These are phyloP conservation scores for Lodderomyces pseudojiufengensis DNA, from an alignment of 1,139 yeast species.

Conservation along the genomic window DNA sequence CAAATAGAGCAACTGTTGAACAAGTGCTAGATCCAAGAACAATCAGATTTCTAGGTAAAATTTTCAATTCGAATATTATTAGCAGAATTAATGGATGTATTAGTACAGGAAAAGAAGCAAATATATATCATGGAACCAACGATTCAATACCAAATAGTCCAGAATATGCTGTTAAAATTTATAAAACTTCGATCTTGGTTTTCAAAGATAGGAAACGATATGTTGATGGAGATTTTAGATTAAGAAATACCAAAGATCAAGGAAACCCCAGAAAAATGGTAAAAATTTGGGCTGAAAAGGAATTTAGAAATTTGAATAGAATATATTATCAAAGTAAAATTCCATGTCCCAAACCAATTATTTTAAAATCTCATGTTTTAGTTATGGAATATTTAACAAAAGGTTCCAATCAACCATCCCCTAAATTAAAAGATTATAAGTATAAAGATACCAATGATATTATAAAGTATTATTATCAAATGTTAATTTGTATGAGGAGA, in stretches of 20 bases:
- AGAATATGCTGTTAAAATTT: slow-evolving; percentile 87
- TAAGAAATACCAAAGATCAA: slow-evolving; percentile 76
- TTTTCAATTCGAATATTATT: slow-evolving; percentile 78
- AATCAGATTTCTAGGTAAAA: slow-evolving; percentile 71
- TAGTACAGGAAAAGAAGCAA: slow-evolving; percentile 97
- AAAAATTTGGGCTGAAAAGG: slow-evolving; percentile 97
- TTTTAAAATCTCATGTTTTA: slow-evolving; percentile 81
- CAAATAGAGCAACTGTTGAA: slow-evolving; percentile 94
- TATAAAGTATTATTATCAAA: slow-evolving; percentile 65
- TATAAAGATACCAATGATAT: slow-evolving; percentile 64
- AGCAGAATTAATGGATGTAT: slow-evolving; percentile 90
- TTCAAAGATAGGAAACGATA: slow-evolving; percentile 95
- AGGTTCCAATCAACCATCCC: slow-evolving; percentile 84
- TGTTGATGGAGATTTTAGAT: slow-evolving; percentile 93
- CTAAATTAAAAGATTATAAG: slow-evolving; percentile 78
- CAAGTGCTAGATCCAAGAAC: slow-evolving; percentile 96
- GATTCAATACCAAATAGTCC: slow-evolving; percentile 44
- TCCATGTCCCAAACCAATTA: slow-evolving; percentile 90
- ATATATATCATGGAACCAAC: slow-evolving; percentile 89
- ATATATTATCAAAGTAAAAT: slow-evolving; percentile 65
- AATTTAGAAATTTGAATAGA: slow-evolving; percentile 86
- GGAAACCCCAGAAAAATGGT: slow-evolving; percentile 98
- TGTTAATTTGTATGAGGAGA: slow-evolving; percentile 80
- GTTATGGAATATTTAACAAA: slow-evolving; percentile 88
- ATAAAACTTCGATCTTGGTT: slow-evolving; percentile 91